Evolutionary conservation across 306 rosid genomes (phyloP).

Genomic region (Boehmeria nivea): DNA sequence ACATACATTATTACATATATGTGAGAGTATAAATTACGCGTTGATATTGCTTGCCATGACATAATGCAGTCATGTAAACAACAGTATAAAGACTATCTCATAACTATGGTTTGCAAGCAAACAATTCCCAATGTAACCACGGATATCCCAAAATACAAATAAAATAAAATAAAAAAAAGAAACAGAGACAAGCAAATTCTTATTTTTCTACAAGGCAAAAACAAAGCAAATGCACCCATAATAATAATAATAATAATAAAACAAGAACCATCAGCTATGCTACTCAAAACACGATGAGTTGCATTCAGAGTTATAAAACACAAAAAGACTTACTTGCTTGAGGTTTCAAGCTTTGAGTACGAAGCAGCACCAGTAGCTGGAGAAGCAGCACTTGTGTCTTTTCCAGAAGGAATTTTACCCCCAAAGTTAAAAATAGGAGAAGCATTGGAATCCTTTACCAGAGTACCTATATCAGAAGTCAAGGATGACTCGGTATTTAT

Average conservation of each 20-base stretch:
- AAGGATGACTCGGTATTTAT: conserved; percentile 24
- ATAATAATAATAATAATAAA: neutral
- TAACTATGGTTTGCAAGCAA: too few species aligned
- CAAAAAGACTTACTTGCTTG: conserved; percentile 51
- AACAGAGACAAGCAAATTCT: too few species aligned
- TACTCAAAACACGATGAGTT: neutral
- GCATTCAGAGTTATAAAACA: neutral
- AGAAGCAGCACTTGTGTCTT: conserved; percentile 30
- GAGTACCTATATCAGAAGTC: conserved; percentile 30
- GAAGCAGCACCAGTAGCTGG: conserved; percentile 30
- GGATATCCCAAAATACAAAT: too few species aligned
- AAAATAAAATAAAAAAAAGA: too few species aligned
- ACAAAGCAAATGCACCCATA: too few species aligned
- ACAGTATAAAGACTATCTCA: neutral
- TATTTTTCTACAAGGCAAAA: too few species aligned
- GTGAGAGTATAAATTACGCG: too few species aligned
- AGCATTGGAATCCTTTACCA: conserved; percentile 30
- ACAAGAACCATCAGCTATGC: neutral
- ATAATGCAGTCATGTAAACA: too few species aligned
- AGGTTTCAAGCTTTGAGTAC: conserved; percentile 36
- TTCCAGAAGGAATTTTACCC: conserved; percentile 36
- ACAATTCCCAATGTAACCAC: too few species aligned
- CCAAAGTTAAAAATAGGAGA: conserved; percentile 25
- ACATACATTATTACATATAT: too few species aligned
- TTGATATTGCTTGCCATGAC: too few species aligned